Conservation (phyloP, 169 alveolate species). For the Plasmodium knowlesi region DNA sequence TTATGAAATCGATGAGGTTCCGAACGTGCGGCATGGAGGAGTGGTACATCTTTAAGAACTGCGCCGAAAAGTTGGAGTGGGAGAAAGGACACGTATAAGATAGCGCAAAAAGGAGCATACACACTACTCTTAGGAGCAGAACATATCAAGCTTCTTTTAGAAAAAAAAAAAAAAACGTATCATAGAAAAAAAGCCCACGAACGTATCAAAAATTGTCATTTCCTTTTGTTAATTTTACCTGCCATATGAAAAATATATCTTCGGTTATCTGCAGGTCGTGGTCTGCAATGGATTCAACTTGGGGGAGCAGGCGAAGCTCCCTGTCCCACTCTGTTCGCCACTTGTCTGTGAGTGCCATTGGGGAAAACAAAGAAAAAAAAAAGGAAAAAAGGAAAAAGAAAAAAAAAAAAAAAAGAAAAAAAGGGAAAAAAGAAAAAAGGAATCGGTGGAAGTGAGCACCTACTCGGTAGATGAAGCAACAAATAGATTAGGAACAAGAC, state of each 20-base stretch:
- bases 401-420: neutral
- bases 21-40: slow-evolving; percentile 64
- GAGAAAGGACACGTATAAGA: neutral
- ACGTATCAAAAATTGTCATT: neutral
- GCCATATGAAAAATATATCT: slow-evolving; percentile 73
- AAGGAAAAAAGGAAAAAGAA: neutral
- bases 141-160: neutral
- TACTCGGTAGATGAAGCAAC: neutral
- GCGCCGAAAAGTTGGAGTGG: neutral
- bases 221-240: slow-evolving; percentile 23
- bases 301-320: slow-evolving; percentile 69
- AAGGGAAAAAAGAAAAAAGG: neutral
- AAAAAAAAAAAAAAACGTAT: neutral
- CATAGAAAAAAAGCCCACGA: neutral
- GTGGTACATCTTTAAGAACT: slow-evolving; percentile 73
- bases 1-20: slow-evolving; percentile 56
- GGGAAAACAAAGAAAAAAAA: neutral
- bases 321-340: slow-evolving; percentile 74
- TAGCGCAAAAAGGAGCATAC: neutral
- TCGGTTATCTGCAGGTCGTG: slow-evolving; percentile 64
- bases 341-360: slow-evolving; percentile 15
- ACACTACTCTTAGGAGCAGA: neutral
- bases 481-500: neutral
- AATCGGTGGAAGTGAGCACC: neutral
- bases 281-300: slow-evolving; percentile 56